phyloP scores from a whole-genome alignment of 768 basidiomycete genomes.

The Pleurotus eryngii region DNA sequence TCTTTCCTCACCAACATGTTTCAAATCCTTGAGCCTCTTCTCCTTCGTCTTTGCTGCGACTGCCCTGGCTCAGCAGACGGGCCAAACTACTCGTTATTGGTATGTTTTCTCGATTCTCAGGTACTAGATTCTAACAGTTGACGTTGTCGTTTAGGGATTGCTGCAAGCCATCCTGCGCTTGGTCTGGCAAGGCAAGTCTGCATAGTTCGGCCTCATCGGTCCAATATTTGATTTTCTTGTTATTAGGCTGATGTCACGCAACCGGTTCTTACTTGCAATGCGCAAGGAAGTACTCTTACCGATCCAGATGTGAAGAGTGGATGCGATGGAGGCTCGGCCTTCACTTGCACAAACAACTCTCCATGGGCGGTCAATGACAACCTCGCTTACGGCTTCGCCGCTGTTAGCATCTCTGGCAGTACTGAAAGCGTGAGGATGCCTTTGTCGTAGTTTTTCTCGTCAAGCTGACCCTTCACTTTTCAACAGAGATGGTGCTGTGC shows the following conservation, averaged over 20 bases:
- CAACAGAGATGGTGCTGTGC: slow-evolving; percentile 4
- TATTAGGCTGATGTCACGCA: neutral
- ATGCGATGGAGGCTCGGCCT: slow-evolving; percentile 1
- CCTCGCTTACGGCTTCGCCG: slow-evolving; percentile 3
- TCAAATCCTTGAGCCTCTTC: neutral
- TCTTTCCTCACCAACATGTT: neutral
- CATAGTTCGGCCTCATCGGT: too few relatives aligned
- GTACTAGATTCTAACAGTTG: neutral
- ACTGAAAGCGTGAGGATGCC: neutral
- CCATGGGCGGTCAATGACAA: neutral
- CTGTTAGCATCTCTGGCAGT: slow-evolving; percentile 3
- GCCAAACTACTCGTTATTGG: neutral
- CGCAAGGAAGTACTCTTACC: slow-evolving; percentile 2
- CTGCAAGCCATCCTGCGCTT: slow-evolving; percentile 5
- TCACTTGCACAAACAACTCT: slow-evolving; percentile 2
- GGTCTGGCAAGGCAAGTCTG: neutral
- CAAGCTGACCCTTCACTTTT: neutral
- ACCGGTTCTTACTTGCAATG: slow-evolving; percentile 6
- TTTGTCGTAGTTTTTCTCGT: neutral
- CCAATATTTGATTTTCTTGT: too few relatives aligned
- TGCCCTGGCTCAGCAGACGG: neutral
- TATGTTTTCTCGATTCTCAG: neutral
- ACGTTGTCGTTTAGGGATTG: neutral
- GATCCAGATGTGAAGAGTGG: slow-evolving; percentile 5
- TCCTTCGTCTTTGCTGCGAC: neutral